Conservation (phyloP, 176 grass and related monocot genomes). For the Ampelocalamus luodianensis region DNA sequence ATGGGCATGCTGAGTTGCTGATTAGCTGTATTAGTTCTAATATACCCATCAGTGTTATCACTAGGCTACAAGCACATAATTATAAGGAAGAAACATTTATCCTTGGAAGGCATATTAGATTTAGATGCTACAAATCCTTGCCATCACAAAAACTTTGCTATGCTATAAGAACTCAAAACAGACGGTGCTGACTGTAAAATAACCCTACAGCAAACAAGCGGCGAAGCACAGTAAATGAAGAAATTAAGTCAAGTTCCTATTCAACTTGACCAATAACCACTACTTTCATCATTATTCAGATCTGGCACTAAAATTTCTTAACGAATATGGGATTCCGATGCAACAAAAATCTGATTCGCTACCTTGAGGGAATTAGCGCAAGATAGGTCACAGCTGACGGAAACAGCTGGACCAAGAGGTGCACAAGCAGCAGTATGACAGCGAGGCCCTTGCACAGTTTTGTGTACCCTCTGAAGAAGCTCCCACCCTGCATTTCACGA, state of each 20-base stretch:
- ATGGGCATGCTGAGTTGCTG: neutral
- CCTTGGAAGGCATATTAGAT: neutral
- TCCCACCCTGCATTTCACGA: constrained; percentile 59
- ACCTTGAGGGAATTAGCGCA: constrained; percentile 89
- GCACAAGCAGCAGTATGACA: constrained; percentile 70
- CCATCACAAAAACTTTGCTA: constrained; percentile 1
- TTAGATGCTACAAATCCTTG: constrained; percentile 20
- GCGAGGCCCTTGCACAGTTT: constrained; percentile 91
- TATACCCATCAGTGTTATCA: neutral
- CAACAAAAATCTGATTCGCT: constrained; percentile 36
- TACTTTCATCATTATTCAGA: neutral
- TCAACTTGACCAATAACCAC: constrained; percentile 3
- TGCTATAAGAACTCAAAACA: neutral
- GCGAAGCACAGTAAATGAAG: neutral
- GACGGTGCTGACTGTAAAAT: neutral
- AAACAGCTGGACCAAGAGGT: constrained; percentile 76
- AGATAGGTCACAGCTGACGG: constrained; percentile 73
- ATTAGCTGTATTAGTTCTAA: constrained; percentile 2
- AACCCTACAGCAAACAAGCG: neutral
- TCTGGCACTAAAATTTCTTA: neutral
- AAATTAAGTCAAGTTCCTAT: neutral
- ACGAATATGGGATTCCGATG: neutral
- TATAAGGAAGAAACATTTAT: neutral
- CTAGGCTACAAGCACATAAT: neutral
- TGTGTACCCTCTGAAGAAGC: constrained; percentile 89